Percentiles rank a stretch among this genome's conserved stretches.
Conservation (phyloP, 2,329 filamentous ascomycete species). For the Monilinia laxa region DNA sequence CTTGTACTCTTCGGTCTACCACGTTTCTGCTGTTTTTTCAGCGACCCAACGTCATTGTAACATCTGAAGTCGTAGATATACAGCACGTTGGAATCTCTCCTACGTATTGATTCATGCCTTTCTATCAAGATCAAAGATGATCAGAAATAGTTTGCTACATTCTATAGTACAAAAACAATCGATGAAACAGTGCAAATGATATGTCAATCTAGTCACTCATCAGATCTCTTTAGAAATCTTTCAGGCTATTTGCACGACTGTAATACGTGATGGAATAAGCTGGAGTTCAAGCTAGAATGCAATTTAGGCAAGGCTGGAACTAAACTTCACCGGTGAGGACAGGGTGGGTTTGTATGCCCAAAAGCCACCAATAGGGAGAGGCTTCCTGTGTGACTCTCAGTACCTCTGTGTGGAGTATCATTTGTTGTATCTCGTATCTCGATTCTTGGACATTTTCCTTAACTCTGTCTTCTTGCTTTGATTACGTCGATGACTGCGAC, state of each 20-base stretch:
- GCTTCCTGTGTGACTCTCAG: background rate
- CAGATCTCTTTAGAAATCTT: background rate
- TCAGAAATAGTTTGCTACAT: background rate
- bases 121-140: conserved; percentile 3
- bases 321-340: background rate
- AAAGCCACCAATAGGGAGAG: background rate
- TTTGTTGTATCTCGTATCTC: conserved; percentile 15
- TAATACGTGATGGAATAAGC: background rate
- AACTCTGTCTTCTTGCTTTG: background rate
- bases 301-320: conserved; percentile 7
- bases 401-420: conserved; percentile 7
- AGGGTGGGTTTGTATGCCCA: background rate
- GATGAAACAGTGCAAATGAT: conserved; percentile 7
- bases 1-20: background rate
- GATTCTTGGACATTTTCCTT: background rate
- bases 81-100: conserved; percentile 3
- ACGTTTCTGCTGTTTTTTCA: conserved; percentile 1
- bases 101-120: background rate
- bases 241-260: conserved; percentile 4
- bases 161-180: background rate
- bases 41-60: background rate
- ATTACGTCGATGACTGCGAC: background rate
- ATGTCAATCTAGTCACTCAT: background rate
- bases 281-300: conserved; percentile 8
- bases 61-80: background rate